Base-by-base conservation (phyloP, 2,329 filamentous ascomycete species). In the Sporothrix brasiliensis region DNA sequence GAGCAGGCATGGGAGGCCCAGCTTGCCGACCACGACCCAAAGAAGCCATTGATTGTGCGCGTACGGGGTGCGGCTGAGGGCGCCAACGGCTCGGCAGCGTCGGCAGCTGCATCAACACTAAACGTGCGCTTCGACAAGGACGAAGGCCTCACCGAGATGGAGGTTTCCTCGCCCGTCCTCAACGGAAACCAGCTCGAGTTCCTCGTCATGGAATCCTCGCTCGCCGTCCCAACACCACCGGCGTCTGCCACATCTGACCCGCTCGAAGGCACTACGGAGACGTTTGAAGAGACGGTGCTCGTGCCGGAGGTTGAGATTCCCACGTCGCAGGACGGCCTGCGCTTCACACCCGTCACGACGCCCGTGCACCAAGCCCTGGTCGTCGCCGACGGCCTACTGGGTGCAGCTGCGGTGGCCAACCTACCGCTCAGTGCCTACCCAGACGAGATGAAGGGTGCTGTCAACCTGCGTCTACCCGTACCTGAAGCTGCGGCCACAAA, bases 321-420 rank as follows among this genome's bases (percentile, higher is more conserved):
- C 1, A 85, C 83, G 6, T 89, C 90, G 19, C 89, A 89, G 10
- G 61, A 65, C 44, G 69, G 60, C 68, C 49, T 14, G 41, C 84
- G 88, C 72, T 85, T 88, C 70, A 88, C 89, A 14, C 86, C 89
- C 19, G 84, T 95, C 54, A 88, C 89, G 7, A 93, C 92, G 58
- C 94, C 94, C 0, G 93, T 97, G 0, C 94, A 98, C 77, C 92
- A 90, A 77, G 88, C 90, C 0, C 80, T 97, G 19, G 76, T 97
- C 11, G 86, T 97, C 10, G 89, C 88, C 0, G 86, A 92, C 65
- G 93, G 92, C 0, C 80, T 97, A 2, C 81, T 87, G 68, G 92
- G 91, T 9, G 87, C 91, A 0, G 83, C 89, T 5, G 82, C 85
- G 1, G 74, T 87, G 7, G 78, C 85, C 6, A 76, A 81, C 10